Base-by-base conservation (phyloP, 192 early-diverging fungal genomes). In the Gorgonomyces haynaldii region DNA sequence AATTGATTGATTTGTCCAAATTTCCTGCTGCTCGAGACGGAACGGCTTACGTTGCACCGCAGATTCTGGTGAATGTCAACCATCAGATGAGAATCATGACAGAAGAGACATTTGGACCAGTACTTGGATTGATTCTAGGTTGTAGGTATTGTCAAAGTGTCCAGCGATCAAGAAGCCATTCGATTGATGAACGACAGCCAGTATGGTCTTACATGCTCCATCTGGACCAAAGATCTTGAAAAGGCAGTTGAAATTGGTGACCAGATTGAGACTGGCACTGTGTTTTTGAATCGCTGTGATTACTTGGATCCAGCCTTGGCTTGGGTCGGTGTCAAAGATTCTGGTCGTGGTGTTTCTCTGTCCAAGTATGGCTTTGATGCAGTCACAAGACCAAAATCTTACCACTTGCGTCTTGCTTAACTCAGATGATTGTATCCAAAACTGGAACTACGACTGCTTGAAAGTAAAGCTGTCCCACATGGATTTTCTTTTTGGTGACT, bases 31-130 rank as follows among this genome's bases (percentile, higher is more conserved):
- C 81, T 45, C 76, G 79, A 56, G 47, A 50, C 10, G 69, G 74
- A 15, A 81, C 81, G 0, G 66, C 76, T 1, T 87, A 72, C 58
- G 67, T 89, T 42, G 78, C 74, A 0, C 86, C 86, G n/a, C 81
- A 85, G 38, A 63, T 87, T 7, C 62, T 89, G 8, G 71, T 78
- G 3, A 66, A 85, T 51, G 84, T 89, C 3, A 66, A 78, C 41
- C 86, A 86, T 45, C 26, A 40, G 7, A 86, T 86, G 84, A 62
- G 52, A 3, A 62, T 89, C 8, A 86, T 86, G 84, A 79, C 50
- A 3, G 83, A 89, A 45, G 87, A 89, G 56, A 89, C 85, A 4
- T 89, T 89, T 74, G 87, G 87, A 0, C 87, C 87, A 22, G 72
- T 86, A 9, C n/a, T n/a, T n/a, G n/a, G n/a, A n/a, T n/a, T n/a